Evolutionary conservation across 2,329 filamentous ascomycete genomes (phyloP).

Genomic region (Penicillium sp.): DNA sequence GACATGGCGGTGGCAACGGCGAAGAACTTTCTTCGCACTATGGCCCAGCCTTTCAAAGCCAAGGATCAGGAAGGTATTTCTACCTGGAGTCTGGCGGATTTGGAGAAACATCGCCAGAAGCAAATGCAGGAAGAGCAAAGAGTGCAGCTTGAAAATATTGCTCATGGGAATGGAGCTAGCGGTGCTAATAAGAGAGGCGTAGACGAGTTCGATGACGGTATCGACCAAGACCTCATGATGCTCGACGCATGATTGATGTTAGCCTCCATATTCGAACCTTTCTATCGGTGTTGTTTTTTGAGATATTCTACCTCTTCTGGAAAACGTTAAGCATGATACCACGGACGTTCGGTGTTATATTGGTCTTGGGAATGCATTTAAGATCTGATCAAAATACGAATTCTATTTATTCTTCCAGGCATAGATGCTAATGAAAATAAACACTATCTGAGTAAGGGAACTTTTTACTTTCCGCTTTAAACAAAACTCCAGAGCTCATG

Average conservation of each 20-base stretch:
- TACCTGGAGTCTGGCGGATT: slow-evolving; percentile 83
- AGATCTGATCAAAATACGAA: slow-evolving; percentile 3
- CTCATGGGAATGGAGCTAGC: slow-evolving; percentile 32
- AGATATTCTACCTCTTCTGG: slow-evolving; percentile 21
- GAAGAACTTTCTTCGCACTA: slow-evolving; percentile 84
- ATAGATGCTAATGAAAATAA: slow-evolving; percentile 18
- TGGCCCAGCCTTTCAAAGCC: slow-evolving; percentile 86
- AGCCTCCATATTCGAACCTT: not conserved
- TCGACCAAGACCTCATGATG: slow-evolving; percentile 51
- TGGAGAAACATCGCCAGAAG: slow-evolving; percentile 71
- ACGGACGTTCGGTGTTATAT: slow-evolving; percentile 29
- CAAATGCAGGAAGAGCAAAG: slow-evolving; percentile 73
- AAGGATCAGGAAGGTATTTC: slow-evolving; percentile 90
- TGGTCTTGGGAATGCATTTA: slow-evolving; percentile 13
- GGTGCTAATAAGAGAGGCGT: slow-evolving; percentile 28
- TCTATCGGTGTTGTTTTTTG: slow-evolving; percentile 4
- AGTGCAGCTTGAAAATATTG: slow-evolving; percentile 61
- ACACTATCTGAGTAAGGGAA: slow-evolving; percentile 27
- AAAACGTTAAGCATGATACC: slow-evolving; percentile 30
- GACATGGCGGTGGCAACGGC: slow-evolving; percentile 92
- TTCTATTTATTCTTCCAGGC: slow-evolving; percentile 6
- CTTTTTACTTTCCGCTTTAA: slow-evolving; percentile 41
- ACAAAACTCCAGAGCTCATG: slow-evolving; percentile 44
- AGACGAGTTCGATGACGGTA: slow-evolving; percentile 48
- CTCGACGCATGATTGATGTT: slow-evolving; percentile 38